Base-by-base conservation (phyloP, 768 basidiomycete genomes). In the Lentinula sp. region DNA sequence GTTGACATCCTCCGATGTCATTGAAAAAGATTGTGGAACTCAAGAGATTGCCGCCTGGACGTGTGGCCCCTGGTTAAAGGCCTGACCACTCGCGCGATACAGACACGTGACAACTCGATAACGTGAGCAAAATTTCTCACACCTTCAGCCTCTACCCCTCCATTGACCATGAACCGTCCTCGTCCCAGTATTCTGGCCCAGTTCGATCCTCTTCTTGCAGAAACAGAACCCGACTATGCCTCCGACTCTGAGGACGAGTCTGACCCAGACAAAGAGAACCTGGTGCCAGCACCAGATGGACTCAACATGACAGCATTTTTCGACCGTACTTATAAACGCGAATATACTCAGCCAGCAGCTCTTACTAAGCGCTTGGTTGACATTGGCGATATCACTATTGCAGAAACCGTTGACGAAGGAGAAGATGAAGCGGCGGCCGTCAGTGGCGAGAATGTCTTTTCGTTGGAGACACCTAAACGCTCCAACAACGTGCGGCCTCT, bases 201-300 rank as follows among this genome's bases (percentile, higher is more conserved):
- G 40, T 84, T 84, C 65, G 82, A 84, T 71, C 82, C 82, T 28
- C 76, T 84, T 52, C 58, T 59, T 49, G 34, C 48, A 66, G 70
- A 59, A 65, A 69, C 65, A 61, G 63, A 7, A 62, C 69, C 11
- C 71, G 76, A 18, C 67, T 48, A 52, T 56, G 32, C 43, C 37
- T 54, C 52, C 40, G 53, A 49, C 16, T 32, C 60, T 11, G 61
- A 62, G 37, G 61, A 53, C 28, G 61, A 61, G 34, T 60, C 73
- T 1, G 73, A 77, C 39, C 75, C 76, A 0, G 78, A 81, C 75
- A 81, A 83, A 73, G 81, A 82, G 65, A 84, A 82, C 65, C 62
- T 66, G 11, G 63, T 60, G 4, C 73, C 71, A 59, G 56, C 63
- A 15, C 23, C 54, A 54, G 63, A 61, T 49, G 63, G 67, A 32